These are phyloP conservation scores for Microstegium vimineum DNA, from an alignment of 176 grass and related monocot species.

Conservation along the genomic window DNA sequence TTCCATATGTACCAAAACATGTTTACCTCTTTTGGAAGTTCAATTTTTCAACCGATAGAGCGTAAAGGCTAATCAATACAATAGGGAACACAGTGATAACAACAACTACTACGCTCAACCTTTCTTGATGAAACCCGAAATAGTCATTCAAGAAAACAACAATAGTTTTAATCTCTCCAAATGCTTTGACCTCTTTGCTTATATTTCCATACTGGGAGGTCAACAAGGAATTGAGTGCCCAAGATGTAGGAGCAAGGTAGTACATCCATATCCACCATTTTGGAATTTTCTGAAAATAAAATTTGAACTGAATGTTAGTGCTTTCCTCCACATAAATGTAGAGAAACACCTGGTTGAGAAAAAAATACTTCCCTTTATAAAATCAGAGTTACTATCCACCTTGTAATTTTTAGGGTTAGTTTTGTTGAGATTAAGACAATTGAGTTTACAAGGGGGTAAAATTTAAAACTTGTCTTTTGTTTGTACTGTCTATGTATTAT, in stretches of 20 bases:
- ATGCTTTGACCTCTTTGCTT: neutral
- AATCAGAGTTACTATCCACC: too few relatives aligned
- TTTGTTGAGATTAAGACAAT: too few relatives aligned
- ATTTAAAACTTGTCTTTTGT: too few relatives aligned
- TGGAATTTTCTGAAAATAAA: neutral
- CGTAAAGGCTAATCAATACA: neutral
- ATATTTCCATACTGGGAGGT: neutral
- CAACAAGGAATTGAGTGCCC: neutral
- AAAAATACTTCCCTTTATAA: too few relatives aligned
- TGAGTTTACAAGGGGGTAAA: too few relatives aligned
- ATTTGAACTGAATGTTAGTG: neutral
- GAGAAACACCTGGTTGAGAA: too few relatives aligned
- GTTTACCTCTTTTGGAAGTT: slow-evolving; percentile 16
- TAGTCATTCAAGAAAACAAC: slow-evolving; percentile 7
- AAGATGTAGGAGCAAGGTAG: neutral
- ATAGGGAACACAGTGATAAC: slow-evolving; percentile 1
- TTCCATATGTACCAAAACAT: too few relatives aligned
- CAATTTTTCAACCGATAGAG: neutral
- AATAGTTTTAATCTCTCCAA: neutral
- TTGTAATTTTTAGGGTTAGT: too few relatives aligned
- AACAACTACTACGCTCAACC: neutral
- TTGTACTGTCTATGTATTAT: too few relatives aligned
- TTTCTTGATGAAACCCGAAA: neutral
- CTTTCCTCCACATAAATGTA: too few relatives aligned
- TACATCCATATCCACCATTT: slow-evolving; percentile 12